These are phyloP conservation scores for Talaromyces ruber DNA, from an alignment of 495 filamentous ascomycete genomes.

Conservation along the genomic window DNA sequence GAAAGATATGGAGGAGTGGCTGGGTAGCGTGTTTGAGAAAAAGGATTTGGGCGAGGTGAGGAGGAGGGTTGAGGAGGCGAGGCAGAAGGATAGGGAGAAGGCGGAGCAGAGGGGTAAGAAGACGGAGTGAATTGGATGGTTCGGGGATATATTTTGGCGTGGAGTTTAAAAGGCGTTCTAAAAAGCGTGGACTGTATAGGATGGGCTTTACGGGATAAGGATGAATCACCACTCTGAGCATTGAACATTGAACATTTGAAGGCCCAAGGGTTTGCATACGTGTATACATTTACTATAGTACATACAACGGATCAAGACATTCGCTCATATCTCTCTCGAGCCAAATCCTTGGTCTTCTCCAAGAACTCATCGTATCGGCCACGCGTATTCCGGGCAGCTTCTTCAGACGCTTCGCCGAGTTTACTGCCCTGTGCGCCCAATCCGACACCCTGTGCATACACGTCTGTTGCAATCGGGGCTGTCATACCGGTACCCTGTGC, in stretches of 20 bases:
- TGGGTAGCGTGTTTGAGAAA: conserved; percentile 51
- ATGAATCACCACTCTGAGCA: conserved; percentile 7
- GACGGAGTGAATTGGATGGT: conserved; percentile 12
- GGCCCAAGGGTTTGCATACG: neutral
- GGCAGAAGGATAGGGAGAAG: conserved; percentile 22
- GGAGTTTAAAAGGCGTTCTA: neutral
- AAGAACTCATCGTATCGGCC: conserved; percentile 66
- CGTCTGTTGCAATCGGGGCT: conserved; percentile 65
- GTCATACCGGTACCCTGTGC: conserved; percentile 70
- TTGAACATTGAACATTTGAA: neutral
- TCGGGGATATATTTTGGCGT: conserved; percentile 1
- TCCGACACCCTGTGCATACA: conserved; percentile 78
- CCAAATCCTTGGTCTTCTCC: conserved; percentile 68
- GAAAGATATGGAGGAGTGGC: conserved; percentile 62
- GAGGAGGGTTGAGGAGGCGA: conserved; percentile 20
- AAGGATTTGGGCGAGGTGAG: conserved; percentile 36
- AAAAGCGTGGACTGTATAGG: neutral
- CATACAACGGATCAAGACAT: conserved; percentile 26
- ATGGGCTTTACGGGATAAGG: neutral
- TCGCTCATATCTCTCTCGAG: conserved; percentile 68
- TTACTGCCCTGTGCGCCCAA: conserved; percentile 77
- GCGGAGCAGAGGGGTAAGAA: conserved; percentile 16
- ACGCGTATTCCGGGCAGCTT: conserved; percentile 65
- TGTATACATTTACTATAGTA: neutral
- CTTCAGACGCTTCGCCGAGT: conserved; percentile 74